These are phyloP conservation scores for Circinella minor DNA, from an alignment of 371 early-diverging fungal species.

Conservation along the genomic window DNA sequence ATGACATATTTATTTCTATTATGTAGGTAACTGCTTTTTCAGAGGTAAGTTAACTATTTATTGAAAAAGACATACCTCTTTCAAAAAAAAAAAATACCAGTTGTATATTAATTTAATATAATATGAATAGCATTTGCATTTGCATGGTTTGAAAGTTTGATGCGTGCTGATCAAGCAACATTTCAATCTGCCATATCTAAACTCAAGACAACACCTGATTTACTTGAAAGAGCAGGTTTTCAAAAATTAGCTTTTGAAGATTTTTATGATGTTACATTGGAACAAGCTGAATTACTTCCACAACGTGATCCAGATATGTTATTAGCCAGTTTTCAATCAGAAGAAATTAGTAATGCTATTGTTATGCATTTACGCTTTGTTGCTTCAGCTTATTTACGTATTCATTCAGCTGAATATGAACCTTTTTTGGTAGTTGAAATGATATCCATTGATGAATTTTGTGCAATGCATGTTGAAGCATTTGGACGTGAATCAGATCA, in stretches of 20 bases:
- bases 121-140: slow-evolving; percentile 61
- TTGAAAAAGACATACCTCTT: background rate
- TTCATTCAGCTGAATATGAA: slow-evolving; percentile 67
- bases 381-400: slow-evolving; percentile 69
- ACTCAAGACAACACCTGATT: slow-evolving; percentile 50
- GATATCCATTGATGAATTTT: slow-evolving; percentile 68
- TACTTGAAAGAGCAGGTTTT: slow-evolving; percentile 59
- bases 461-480: slow-evolving; percentile 69
- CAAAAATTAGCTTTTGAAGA: slow-evolving; percentile 69
- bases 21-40: slow-evolving; percentile 73
- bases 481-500: slow-evolving; percentile 78
- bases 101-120: background rate
- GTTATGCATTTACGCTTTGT: slow-evolving; percentile 72
- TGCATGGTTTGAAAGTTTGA: slow-evolving; percentile 70
- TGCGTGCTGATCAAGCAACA: slow-evolving; percentile 27
- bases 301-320: slow-evolving; percentile 50
- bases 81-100: background rate
- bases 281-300: slow-evolving; percentile 45
- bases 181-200: slow-evolving; percentile 37
- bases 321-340: slow-evolving; percentile 60
- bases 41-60: slow-evolving; percentile 50
- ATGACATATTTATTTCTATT: background rate
- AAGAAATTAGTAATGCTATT: slow-evolving; percentile 69
- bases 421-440: slow-evolving; percentile 67
- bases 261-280: slow-evolving; percentile 61